phyloP scores from a whole-genome alignment of 352 stramenopile genomes.

The Globisporangium emineosum region DNA sequence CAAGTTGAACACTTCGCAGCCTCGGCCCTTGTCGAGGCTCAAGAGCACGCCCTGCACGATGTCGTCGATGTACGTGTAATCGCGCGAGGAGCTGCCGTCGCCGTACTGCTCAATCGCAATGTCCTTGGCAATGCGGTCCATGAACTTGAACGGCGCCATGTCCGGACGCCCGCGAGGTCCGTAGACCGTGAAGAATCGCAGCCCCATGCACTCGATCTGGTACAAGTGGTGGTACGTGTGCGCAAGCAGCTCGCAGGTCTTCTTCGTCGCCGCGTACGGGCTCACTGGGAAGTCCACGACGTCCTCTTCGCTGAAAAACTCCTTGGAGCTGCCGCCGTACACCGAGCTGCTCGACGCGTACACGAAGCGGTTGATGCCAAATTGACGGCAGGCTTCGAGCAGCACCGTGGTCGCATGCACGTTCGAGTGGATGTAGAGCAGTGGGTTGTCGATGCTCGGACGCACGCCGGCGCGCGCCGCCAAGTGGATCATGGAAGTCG shows the following conservation, averaged over 20 bases:
- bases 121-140: constrained; percentile 39
- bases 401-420: constrained; percentile 93
- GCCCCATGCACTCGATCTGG: constrained; percentile 91
- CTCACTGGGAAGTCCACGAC: constrained; percentile 94
- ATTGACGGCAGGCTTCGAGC: constrained; percentile 90
- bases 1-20: constrained; percentile 97
- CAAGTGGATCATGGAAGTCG: constrained; percentile 92
- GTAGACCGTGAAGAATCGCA: constrained; percentile 99
- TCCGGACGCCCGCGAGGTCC: constrained; percentile 94
- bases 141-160: constrained; percentile 20
- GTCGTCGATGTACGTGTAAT: constrained; percentile 99
- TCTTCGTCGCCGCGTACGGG: constrained; percentile 98
- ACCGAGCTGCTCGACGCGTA: constrained; percentile 95
- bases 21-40: constrained; percentile 56
- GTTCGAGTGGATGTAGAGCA: constrained; percentile 98
- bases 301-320: constrained; percentile 89
- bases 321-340: constrained; percentile 92
- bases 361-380: constrained; percentile 92
- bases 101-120: constrained; percentile 96
- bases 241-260: constrained; percentile 95
- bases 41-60: constrained; percentile 95
- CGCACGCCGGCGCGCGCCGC: constrained; percentile 95
- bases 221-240: constrained; percentile 98
- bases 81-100: constrained; percentile 91
- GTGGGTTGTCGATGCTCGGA: constrained; percentile 96